Evolutionary conservation across 164 flowering plant species (phyloP).

Genomic region (Vitis labrusca): DNA sequence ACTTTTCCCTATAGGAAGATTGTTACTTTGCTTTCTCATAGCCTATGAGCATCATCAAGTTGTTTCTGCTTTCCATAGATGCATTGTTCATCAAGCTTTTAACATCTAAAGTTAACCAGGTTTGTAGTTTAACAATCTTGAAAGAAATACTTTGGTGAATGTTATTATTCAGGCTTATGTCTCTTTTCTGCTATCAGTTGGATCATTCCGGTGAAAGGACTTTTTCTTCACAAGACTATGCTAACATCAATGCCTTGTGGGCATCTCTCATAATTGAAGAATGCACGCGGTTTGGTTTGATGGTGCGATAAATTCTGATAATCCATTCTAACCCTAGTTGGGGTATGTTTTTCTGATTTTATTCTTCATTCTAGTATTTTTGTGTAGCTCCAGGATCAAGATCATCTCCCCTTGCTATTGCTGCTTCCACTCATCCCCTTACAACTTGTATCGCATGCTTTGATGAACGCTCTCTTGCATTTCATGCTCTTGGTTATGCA

Average conservation of each 20-base stretch:
- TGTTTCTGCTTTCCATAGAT: too few relatives aligned
- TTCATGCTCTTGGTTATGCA: conserved; percentile 93
- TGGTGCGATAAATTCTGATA: conserved; percentile 42
- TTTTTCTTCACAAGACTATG: conserved; percentile 32
- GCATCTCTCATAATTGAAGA: conserved; percentile 90
- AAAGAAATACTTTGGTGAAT: conserved; percentile 9
- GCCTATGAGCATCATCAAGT: too few relatives aligned
- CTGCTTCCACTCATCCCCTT: conserved; percentile 78
- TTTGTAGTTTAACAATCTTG: not conserved
- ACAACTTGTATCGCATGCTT: conserved; percentile 74
- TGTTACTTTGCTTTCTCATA: too few relatives aligned
- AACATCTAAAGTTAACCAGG: not conserved
- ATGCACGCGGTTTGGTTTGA: conserved; percentile 88
- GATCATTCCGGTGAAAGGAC: conserved; percentile 25
- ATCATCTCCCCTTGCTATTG: conserved; percentile 91
- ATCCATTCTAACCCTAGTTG: not conserved
- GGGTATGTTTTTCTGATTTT: conserved; percentile 29
- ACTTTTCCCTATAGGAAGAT: too few relatives aligned
- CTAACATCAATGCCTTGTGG: conserved; percentile 84
- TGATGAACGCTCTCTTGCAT: conserved; percentile 94
- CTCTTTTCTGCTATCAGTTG: conserved; percentile 34
- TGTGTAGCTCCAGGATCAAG: conserved; percentile 99
- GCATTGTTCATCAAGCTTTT: too few relatives aligned
- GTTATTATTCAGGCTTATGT: conserved; percentile 16
- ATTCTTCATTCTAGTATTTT: conserved; percentile 65